Conservation (phyloP, 257 asterid species). For the Solanum appendiculatum region DNA sequence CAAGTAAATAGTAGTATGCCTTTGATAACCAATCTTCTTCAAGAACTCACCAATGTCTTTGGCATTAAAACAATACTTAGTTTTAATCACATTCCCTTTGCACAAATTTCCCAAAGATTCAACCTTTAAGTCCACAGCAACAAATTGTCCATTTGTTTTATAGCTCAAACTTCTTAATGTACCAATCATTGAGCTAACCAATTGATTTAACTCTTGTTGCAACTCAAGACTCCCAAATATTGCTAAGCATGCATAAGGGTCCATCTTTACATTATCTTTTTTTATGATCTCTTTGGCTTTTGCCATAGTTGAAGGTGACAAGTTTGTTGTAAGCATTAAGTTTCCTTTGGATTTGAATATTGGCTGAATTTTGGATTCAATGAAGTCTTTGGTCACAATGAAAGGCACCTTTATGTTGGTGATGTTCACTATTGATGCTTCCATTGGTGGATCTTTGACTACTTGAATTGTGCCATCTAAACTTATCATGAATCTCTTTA, state of each 20-base stretch:
- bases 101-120: conserved; percentile 17
- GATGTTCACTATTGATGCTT: conserved; percentile 5
- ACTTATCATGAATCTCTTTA: conserved; percentile 28
- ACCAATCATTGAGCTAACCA: conserved; percentile 36
- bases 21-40: conserved; percentile 31
- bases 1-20: conserved; percentile 34
- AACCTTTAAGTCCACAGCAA: conserved; percentile 41
- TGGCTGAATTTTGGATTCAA: conserved; percentile 33
- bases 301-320: conserved; percentile 5
- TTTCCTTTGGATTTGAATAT: conserved; percentile 15
- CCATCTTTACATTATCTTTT: not conserved
- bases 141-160: conserved; percentile 27
- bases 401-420: conserved; percentile 23
- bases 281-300: not conserved
- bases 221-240: conserved; percentile 39
- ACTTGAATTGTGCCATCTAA: conserved; percentile 36
- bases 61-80: conserved; percentile 15
- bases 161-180: conserved; percentile 36
- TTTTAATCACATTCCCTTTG: not conserved
- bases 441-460: conserved; percentile 16
- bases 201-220: conserved; percentile 20
- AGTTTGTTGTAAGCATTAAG: conserved; percentile 27
- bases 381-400: conserved; percentile 25
- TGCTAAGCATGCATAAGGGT: conserved; percentile 24
- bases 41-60: conserved; percentile 31